phyloP scores from a whole-genome alignment of 2,329 filamentous ascomycete species.

The Diaporthe destruens region DNA sequence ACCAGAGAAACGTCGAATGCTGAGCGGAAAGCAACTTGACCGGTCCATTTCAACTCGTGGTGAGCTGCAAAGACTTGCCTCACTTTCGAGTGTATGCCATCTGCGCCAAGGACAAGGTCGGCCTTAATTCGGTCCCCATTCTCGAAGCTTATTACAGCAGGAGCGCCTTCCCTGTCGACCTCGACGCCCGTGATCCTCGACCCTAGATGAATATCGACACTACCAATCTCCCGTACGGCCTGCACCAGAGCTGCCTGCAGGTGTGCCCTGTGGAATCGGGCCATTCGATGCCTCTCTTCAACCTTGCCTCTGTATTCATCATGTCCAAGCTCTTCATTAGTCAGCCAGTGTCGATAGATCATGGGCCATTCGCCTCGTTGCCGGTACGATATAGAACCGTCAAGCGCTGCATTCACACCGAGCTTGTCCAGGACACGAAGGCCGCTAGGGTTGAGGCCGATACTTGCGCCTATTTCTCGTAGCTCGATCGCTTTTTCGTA shows the following conservation, averaged over 20 bases:
- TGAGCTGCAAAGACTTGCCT: conserved; percentile 12
- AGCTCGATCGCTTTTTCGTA: conserved; percentile 52
- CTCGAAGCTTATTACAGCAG: conserved; percentile 20
- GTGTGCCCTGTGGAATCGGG: conserved; percentile 52
- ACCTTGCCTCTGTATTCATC: conserved; percentile 49
- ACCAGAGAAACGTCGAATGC: conserved; percentile 52
- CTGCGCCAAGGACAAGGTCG: conserved; percentile 29
- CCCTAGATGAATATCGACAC: conserved; percentile 50
- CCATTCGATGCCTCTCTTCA: conserved; percentile 50
- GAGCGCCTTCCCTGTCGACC: conserved; percentile 41
- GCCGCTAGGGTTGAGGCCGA: conserved; percentile 55
- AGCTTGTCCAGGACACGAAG: conserved; percentile 52
- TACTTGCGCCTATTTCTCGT: conserved; percentile 54
- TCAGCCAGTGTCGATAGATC: conserved; percentile 54
- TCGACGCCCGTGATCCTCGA: conserved; percentile 42
- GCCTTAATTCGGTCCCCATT: not conserved
- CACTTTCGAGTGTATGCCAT: conserved; percentile 30
- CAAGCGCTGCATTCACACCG: conserved; percentile 51
- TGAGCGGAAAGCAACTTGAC: conserved; percentile 53
- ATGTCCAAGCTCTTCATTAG: conserved; percentile 52
- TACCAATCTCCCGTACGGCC: conserved; percentile 47
- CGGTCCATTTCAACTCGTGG: conserved; percentile 52
- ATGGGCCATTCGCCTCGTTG: conserved; percentile 50
- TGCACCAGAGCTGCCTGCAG: conserved; percentile 51
- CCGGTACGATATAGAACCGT: conserved; percentile 50